Conservation (phyloP, 2,329 filamentous ascomycete genomes). For the Lachnellula subtilissima region DNA sequence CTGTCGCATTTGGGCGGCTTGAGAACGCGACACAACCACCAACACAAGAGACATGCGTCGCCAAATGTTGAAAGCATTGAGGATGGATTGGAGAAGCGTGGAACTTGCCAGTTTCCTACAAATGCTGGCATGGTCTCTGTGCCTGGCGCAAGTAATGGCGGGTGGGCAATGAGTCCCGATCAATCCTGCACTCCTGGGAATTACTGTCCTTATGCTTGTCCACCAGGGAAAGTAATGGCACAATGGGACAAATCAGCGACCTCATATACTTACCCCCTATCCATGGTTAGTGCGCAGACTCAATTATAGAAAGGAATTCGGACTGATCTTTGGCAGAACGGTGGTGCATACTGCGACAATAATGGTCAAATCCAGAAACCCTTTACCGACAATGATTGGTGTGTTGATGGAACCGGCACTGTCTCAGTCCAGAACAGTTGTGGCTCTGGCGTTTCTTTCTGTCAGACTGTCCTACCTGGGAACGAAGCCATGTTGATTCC, state of each 20-base stretch:
- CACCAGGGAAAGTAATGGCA: conserved; percentile 68
- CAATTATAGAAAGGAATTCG: not conserved
- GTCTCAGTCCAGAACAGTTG: conserved; percentile 64
- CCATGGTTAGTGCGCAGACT: conserved; percentile 54
- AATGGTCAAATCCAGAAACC: conserved; percentile 64
- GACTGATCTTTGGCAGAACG: conserved; percentile 47
- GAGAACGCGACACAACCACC: conserved; percentile 23
- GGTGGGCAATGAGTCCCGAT: conserved; percentile 77
- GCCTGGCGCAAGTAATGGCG: conserved; percentile 58
- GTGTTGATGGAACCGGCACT: conserved; percentile 61
- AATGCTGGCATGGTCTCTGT: conserved; percentile 63
- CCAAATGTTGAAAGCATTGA: conserved; percentile 19
- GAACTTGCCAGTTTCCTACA: conserved; percentile 59
- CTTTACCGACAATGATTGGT: conserved; percentile 63
- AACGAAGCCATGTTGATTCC: conserved; percentile 81
- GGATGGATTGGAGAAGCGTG: conserved; percentile 24
- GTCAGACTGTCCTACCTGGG: conserved; percentile 73
- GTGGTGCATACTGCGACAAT: conserved; percentile 67
- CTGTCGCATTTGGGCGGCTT: conserved; percentile 25
- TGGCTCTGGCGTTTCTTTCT: conserved; percentile 61
- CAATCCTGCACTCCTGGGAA: conserved; percentile 60
- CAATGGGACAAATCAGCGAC: conserved; percentile 72
- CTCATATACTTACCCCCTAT: conserved; percentile 61
- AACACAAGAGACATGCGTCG: conserved; percentile 22
- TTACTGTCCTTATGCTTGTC: conserved; percentile 76